These are phyloP conservation scores for Pyrenopolyporus hunteri DNA, from an alignment of 495 filamentous ascomycete genomes.

Conservation along the genomic window DNA sequence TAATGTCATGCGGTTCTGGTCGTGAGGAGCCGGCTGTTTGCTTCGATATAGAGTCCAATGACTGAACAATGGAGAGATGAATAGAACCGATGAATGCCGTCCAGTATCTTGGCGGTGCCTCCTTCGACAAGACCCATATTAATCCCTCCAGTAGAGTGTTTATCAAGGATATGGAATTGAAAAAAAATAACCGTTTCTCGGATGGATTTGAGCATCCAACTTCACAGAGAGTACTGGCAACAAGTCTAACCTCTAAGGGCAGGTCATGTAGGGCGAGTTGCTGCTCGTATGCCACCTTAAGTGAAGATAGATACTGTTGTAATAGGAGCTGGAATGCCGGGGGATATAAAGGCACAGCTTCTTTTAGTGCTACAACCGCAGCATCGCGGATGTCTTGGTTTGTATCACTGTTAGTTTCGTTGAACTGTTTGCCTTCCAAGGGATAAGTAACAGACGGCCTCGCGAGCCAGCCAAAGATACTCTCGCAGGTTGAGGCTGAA, in stretches of 20 bases:
- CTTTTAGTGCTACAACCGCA: conserved; percentile 46
- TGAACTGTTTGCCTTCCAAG: conserved; percentile 22
- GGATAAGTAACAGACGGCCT: conserved; percentile 30
- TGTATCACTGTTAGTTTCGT: conserved; percentile 37
- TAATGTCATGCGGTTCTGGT: conserved; percentile 8
- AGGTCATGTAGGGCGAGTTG: conserved; percentile 27
- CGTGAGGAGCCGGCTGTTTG: background rate
- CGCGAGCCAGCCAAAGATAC: conserved; percentile 42
- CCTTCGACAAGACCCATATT: conserved; percentile 33
- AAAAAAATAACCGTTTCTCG: background rate
- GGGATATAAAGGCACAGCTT: conserved; percentile 45
- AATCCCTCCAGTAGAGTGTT: conserved; percentile 27
- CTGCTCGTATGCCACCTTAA: conserved; percentile 31
- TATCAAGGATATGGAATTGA: conserved; percentile 30
- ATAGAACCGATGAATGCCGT: conserved; percentile 36
- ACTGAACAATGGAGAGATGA: conserved; percentile 22
- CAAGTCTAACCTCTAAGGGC: conserved; percentile 26
- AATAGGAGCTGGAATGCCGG: conserved; percentile 42
- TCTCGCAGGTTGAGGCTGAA: conserved; percentile 41
- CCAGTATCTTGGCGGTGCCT: conserved; percentile 31
- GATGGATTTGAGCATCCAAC: conserved; percentile 14
- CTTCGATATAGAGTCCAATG: conserved; percentile 6
- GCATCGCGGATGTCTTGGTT: conserved; percentile 46
- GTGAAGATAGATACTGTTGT: conserved; percentile 30
- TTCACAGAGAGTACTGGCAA: conserved; percentile 31